phyloP scores from a whole-genome alignment of 208 protist species.

The Acanthamoeba royreba region DNA sequence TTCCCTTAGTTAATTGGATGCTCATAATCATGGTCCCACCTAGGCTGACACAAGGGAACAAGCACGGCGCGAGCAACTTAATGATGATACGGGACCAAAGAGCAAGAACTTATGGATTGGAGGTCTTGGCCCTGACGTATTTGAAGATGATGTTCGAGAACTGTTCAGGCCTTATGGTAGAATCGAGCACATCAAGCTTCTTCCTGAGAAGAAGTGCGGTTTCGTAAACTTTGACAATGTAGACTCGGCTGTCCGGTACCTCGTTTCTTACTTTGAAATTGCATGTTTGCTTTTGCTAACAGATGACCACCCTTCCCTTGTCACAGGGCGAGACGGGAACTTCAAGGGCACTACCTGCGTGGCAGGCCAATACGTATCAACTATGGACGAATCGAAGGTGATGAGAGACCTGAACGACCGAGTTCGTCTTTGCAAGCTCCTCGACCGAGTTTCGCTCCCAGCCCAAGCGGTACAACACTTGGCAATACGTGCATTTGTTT shows the following conservation, averaged over 20 bases:
- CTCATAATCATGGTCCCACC: background rate
- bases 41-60: background rate
- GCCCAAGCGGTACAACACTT: too few relatives aligned
- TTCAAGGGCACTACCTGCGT: background rate
- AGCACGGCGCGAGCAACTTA: background rate
- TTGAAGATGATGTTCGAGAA: slow-evolving; percentile 47
- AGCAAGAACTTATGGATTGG: slow-evolving; percentile 52
- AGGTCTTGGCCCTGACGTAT: background rate
- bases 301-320: background rate
- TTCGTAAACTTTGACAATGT: slow-evolving; percentile 53
- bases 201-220: slow-evolving; percentile 47
- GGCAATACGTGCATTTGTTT: too few relatives aligned
- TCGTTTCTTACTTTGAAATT: background rate
- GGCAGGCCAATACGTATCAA: slow-evolving; percentile 39
- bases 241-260: background rate
- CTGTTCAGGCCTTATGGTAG: slow-evolving; percentile 36
- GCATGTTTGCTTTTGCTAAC: background rate
- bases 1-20: background rate
- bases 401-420: background rate
- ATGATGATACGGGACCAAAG: slow-evolving; percentile 6
- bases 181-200: slow-evolving; percentile 50
- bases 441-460: too few relatives aligned
- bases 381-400: slow-evolving; percentile 30
- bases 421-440: too few relatives aligned
- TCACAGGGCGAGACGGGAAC: background rate